Evolutionary conservation across 2,329 filamentous ascomycete species (phyloP).

Genomic region (Leptographium wingfieldii): DNA sequence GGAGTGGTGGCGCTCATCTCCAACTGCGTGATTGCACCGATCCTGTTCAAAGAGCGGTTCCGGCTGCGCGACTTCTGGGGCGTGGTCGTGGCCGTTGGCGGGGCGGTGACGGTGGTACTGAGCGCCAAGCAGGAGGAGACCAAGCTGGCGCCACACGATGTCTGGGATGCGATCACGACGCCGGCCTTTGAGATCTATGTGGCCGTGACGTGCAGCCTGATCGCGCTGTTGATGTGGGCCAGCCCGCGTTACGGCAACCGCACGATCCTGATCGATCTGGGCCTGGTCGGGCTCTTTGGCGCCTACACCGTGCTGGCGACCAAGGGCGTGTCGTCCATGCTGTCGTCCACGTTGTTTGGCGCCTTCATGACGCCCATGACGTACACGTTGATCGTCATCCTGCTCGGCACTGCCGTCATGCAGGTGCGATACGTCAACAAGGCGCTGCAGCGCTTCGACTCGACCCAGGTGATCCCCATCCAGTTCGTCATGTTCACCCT

Average conservation of each 20-base stretch:
- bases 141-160: slow-evolving; percentile 79
- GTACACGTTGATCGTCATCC: slow-evolving; percentile 68
- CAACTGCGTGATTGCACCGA: slow-evolving; percentile 91
- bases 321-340: slow-evolving; percentile 88
- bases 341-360: slow-evolving; percentile 81
- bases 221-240: slow-evolving; percentile 64
- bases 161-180: slow-evolving; percentile 77
- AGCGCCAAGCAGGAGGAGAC: slow-evolving; percentile 83
- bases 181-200: slow-evolving; percentile 89
- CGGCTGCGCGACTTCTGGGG: slow-evolving; percentile 75
- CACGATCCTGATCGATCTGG: slow-evolving; percentile 83
- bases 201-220: slow-evolving; percentile 60
- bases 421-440: slow-evolving; percentile 95
- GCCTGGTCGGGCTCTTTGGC: slow-evolving; percentile 84
- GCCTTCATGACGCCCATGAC: slow-evolving; percentile 87
- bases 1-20: slow-evolving; percentile 95
- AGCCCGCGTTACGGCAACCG: slow-evolving; percentile 75
- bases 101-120: slow-evolving; percentile 83
- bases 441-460: slow-evolving; percentile 80
- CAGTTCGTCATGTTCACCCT: slow-evolving; percentile 96
- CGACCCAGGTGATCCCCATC: slow-evolving; percentile 93
- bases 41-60: slow-evolving; percentile 86
- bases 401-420: slow-evolving; percentile 79
- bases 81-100: slow-evolving; percentile 73
- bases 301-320: slow-evolving; percentile 95